Conservation (phyloP, 202 grass and related monocot species). For the Setaria viridis region DNA sequence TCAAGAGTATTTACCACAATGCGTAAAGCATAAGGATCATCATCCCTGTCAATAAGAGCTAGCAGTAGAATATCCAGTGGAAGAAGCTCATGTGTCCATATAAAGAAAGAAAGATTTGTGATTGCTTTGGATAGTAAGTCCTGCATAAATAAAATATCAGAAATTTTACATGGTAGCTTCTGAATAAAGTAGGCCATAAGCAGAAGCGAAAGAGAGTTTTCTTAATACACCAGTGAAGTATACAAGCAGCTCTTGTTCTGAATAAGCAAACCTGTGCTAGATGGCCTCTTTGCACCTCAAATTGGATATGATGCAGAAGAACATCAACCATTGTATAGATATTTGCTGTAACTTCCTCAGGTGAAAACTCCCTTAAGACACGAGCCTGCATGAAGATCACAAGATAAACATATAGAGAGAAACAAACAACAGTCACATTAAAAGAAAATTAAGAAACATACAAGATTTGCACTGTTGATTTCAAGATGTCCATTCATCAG, state of each 20-base stretch:
- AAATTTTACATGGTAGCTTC: conserved; percentile 33
- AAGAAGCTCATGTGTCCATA: conserved; percentile 95
- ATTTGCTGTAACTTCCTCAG: conserved; percentile 97
- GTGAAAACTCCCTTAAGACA: conserved; percentile 91
- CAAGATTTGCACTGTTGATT: conserved; percentile 93
- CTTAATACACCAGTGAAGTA: conserved; percentile 1
- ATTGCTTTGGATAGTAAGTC: conserved; percentile 97
- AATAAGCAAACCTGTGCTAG: conserved; percentile 68
- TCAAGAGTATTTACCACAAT: conserved; percentile 76
- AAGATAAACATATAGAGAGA: conserved; percentile 42
- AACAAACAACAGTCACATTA: background rate
- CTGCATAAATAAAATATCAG: conserved; percentile 54
- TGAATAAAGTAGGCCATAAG: conserved; percentile 43
- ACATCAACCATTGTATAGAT: conserved; percentile 98
- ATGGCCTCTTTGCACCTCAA: conserved; percentile 81
- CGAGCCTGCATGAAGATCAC: conserved; percentile 69
- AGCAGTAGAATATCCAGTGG: conserved; percentile 92
- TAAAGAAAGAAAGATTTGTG: conserved; percentile 84
- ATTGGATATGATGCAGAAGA: conserved; percentile 97
- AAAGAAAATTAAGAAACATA: conserved; percentile 49
- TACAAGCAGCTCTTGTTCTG: conserved; percentile 26
- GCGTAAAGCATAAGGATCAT: conserved; percentile 88
- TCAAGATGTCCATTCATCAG: conserved; percentile 87
- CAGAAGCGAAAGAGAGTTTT: conserved; percentile 2
- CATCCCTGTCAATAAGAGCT: conserved; percentile 97